phyloP scores from a whole-genome alignment of 2,329 filamentous ascomycete genomes.

The Penicillium corylophilum region DNA sequence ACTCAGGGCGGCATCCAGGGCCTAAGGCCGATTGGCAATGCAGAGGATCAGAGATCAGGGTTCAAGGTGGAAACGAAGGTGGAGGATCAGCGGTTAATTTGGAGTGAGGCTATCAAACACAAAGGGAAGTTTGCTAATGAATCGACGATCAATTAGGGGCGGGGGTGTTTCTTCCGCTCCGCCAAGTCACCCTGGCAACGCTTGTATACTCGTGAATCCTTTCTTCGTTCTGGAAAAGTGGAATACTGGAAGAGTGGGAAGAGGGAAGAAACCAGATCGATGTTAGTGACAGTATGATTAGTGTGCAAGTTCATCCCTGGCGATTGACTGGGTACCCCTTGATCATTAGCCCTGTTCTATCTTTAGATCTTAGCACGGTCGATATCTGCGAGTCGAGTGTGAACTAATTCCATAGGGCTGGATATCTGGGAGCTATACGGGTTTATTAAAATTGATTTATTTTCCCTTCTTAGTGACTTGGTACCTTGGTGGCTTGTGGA shows the following conservation, averaged over 20 bases:
- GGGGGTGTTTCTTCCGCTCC: slow-evolving; percentile 9
- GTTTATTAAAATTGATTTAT: background rate
- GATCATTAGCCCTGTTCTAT: background rate
- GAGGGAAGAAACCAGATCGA: background rate
- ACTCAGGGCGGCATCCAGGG: slow-evolving; percentile 24
- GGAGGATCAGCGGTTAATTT: slow-evolving; percentile 7
- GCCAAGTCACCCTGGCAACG: slow-evolving; percentile 18
- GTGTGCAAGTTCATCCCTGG: slow-evolving; percentile 1
- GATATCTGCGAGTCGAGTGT: background rate
- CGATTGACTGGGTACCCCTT: slow-evolving; percentile 1
- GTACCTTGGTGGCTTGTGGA: background rate
- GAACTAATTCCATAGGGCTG: background rate
- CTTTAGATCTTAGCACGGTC: background rate
- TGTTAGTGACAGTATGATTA: background rate
- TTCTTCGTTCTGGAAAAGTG: background rate
- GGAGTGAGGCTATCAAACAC: background rate
- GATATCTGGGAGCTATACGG: background rate
- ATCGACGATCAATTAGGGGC: slow-evolving; percentile 6
- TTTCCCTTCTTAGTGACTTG: background rate
- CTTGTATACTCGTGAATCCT: background rate
- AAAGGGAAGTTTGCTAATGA: background rate
- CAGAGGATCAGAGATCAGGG: slow-evolving; percentile 7
- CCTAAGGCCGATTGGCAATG: slow-evolving; percentile 27
- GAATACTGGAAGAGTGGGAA: background rate
- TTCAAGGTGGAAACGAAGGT: slow-evolving; percentile 1